Conservation (phyloP, 108 stramenopile species). For the Parmales sp. region DNA sequence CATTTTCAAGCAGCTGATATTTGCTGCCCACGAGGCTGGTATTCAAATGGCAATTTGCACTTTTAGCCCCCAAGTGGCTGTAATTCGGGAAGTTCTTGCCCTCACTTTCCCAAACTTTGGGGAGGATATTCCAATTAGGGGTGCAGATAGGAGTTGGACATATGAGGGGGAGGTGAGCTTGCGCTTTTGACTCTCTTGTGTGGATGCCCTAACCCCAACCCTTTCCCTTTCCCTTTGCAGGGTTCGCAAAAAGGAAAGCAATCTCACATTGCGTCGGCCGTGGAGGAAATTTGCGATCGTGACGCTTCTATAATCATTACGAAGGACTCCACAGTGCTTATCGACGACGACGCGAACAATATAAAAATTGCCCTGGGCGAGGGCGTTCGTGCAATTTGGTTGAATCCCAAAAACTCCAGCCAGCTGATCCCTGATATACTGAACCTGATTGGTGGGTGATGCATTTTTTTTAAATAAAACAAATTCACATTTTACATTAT, state of each 20-base stretch:
- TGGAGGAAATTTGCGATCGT: constrained; percentile 60
- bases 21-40: constrained; percentile 33
- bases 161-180: constrained; percentile 64
- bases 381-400: constrained; percentile 65
- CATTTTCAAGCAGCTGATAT: constrained; percentile 60
- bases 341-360: constrained; percentile 85
- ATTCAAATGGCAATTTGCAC: constrained; percentile 84
- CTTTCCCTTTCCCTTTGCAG: no score
- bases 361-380: constrained; percentile 59
- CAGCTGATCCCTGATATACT: constrained; percentile 49
- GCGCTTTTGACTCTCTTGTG: no score
- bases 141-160: constrained; percentile 66
- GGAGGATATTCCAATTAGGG: constrained; percentile 66
- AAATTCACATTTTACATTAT: neutral
- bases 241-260: constrained; percentile 78
- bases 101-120: constrained; percentile 32
- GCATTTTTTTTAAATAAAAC: neutral
- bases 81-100: constrained; percentile 63
- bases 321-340: constrained; percentile 69
- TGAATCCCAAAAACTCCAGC: constrained; percentile 63
- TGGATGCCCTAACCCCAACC: no score
- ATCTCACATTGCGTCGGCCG: constrained; percentile 82
- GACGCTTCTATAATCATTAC: constrained; percentile 37
- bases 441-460: constrained; percentile 38
- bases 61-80: constrained; percentile 61